A percentile compares a stretch with the other conserved stretches of the same genome.
Evolutionary conservation across 148 eudicot genomes (phyloP).

Genomic region (Salicornia ramosissima): DNA sequence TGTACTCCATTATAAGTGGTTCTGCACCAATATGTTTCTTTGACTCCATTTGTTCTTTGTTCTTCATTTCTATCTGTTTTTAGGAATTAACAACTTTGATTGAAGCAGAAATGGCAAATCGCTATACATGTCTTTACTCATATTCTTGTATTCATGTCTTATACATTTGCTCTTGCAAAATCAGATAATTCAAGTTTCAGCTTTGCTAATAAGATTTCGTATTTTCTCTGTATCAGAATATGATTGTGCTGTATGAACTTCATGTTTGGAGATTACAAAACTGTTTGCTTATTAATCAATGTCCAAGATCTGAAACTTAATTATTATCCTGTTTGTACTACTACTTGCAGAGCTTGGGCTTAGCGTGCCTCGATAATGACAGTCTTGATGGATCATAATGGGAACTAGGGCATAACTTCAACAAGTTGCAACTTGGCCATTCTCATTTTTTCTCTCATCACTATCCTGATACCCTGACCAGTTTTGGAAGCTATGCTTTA

Average conservation of each 20-base stretch:
- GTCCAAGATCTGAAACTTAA: not conserved
- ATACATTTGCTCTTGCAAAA: not conserved
- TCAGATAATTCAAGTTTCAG: not conserved
- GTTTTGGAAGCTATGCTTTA: conserved; percentile 15
- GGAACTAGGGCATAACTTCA: not conserved
- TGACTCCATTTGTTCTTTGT: not conserved
- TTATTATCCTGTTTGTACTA: not conserved
- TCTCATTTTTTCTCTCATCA: conserved; percentile 5
- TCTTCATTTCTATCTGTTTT: not conserved
- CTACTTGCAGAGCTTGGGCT: conserved; percentile 41
- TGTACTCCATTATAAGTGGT: too few relatives aligned
- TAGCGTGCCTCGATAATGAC: conserved; percentile 40
- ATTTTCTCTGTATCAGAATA: not conserved
- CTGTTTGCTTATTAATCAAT: not conserved
- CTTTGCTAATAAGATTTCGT: not conserved
- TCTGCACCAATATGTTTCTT: not conserved
- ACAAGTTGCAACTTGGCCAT: not conserved
- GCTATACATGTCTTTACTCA: too few relatives aligned
- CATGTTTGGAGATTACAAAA: not conserved
- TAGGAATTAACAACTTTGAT: too few relatives aligned
- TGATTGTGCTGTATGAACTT: not conserved
- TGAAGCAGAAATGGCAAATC: too few relatives aligned
- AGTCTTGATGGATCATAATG: conserved; percentile 1
- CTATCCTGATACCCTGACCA: not conserved
- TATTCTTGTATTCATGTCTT: too few relatives aligned